Base-by-base conservation (phyloP, 768 basidiomycete species). In the Flagelloscypha sp. region DNA sequence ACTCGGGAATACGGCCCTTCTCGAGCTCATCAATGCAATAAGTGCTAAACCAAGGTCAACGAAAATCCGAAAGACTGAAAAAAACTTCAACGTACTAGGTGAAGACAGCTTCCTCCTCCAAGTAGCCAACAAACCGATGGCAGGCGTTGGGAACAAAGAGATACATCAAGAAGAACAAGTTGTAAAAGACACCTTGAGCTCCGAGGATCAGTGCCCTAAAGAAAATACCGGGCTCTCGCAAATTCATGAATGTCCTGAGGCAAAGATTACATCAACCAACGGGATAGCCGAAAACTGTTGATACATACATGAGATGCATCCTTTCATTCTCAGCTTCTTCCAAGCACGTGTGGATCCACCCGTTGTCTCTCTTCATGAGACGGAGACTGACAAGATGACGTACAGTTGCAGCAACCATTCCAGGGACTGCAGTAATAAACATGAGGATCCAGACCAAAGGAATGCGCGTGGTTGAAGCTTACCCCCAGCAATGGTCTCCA, bases 271-370 rank as follows among this genome's bases (percentile, higher is more conserved):
- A n/a, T n/a, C n/a, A n/a, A n/a, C n/a, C n/a, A n/a, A n/a, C n/a
- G n/a, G n/a, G n/a, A n/a, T n/a, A 41, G 44, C 29, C 38, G 19
- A 24, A 42, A 33, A 24, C 33, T 24, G 36, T 20, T 8, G 7
- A 18, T n/a, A 55, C 72, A 49, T 41, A 86, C 84, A 93, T 84
- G 35, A 93, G 68, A 56, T 94, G 90, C 87, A 95, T 94, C 23
- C 94, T 68, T 62, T 99, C 94, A 54, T 98, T 98, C 53, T 98
- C 90, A 9, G 92, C 90, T 62, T 95, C 94, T 53, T 90, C 84
- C 12, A 95, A 63, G 28, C 89, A 74, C 5, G 89, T 93, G 54
- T 92, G 87, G 44, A 95, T 95, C 90, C 70, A 72, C 48, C 72
- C 70, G 45, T 60, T 68, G 47, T 74, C 72, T 17, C 71, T 64